phyloP scores from a whole-genome alignment of 768 basidiomycete species.

The Hemileccinum impolitum region DNA sequence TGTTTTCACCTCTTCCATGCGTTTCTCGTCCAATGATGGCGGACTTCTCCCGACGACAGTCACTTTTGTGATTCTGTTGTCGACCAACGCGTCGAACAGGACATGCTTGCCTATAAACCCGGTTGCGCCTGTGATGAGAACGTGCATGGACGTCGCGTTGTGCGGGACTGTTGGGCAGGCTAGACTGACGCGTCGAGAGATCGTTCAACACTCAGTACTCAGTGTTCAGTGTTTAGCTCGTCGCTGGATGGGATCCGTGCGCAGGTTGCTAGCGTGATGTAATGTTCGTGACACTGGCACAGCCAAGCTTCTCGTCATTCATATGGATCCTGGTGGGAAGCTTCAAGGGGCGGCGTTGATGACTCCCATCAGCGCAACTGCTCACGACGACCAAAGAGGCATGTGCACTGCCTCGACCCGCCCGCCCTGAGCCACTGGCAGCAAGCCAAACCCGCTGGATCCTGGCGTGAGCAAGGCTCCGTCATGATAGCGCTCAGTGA shows the following conservation, averaged over 20 bases:
- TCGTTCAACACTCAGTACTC: neutral
- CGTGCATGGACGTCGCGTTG: conserved; percentile 14
- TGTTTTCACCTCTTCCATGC: conserved; percentile 9
- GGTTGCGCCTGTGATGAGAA: conserved; percentile 26
- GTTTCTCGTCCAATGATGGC: conserved; percentile 20
- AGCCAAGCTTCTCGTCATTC: neutral
- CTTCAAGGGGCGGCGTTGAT: neutral
- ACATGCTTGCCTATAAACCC: conserved; percentile 24
- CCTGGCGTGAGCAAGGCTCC: too few relatives aligned
- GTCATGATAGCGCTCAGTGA: too few relatives aligned
- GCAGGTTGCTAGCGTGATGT: too few relatives aligned
- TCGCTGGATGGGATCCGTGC: too few relatives aligned
- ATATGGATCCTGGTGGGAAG: neutral
- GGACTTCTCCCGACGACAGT: conserved; percentile 22
- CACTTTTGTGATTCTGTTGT: conserved; percentile 24
- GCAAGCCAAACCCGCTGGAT: too few relatives aligned
- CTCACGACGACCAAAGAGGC: neutral
- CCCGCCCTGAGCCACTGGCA: neutral
- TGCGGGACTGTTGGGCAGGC: too few relatives aligned
- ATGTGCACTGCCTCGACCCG: neutral
- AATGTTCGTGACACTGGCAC: too few relatives aligned
- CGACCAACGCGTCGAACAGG: conserved; percentile 14
- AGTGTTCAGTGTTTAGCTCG: neutral
- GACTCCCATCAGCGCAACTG: neutral
- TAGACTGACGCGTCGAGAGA: too few relatives aligned